These are phyloP conservation scores for Pestalotiopsis sp. DNA, from an alignment of 2,329 filamentous ascomycete genomes.

Conservation along the genomic window DNA sequence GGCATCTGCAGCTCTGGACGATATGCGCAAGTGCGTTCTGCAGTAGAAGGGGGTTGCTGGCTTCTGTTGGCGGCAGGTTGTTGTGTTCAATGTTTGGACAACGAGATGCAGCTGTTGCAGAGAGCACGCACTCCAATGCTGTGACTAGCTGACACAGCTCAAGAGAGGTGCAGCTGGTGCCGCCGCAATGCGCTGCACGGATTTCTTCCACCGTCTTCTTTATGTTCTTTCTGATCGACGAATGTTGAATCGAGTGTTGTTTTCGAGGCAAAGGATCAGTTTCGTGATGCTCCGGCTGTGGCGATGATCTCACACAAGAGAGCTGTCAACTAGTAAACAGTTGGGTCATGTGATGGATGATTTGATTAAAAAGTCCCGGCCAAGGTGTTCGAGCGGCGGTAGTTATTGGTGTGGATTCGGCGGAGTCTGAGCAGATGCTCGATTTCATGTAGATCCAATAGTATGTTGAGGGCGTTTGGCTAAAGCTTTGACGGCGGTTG, in stretches of 20 bases:
- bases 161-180: background rate
- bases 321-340: background rate
- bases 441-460: background rate
- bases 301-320: background rate
- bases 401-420: background rate
- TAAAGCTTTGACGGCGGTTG: background rate
- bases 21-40: background rate
- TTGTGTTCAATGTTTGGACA: background rate
- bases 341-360: background rate
- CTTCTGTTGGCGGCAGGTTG: background rate
- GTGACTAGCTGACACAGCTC: background rate
- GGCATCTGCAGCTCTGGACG: background rate
- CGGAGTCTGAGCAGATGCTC: background rate
- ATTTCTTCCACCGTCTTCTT: background rate
- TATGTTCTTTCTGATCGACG: background rate
- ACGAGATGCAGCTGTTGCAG: conserved; percentile 5
- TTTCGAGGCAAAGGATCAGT: background rate
- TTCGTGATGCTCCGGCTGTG: background rate
- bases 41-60: background rate
- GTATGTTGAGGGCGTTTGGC: background rate
- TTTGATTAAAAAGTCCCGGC: background rate
- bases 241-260: background rate
- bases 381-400: background rate
- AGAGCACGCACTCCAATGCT: background rate
- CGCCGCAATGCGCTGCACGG: conserved; percentile 1